Percentiles rank a stretch among this genome's conserved stretches.
phyloP scores from a whole-genome alignment of 192 early-diverging fungal genomes.

The Rhizoclosmatium globosum region DNA sequence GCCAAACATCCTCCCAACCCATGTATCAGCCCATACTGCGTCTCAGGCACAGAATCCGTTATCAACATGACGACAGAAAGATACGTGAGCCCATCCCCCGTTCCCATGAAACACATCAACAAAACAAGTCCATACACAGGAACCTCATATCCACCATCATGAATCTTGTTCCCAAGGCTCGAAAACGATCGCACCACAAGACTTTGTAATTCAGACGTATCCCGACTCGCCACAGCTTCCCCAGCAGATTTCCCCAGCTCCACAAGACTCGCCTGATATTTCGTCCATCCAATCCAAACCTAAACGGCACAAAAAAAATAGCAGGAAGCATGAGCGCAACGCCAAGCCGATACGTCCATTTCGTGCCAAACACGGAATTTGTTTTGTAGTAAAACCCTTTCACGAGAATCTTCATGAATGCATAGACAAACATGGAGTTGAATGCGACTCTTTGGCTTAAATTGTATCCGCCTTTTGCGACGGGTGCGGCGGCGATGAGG shows the following conservation, averaged over 20 bases:
- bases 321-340: constrained; percentile 41
- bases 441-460: constrained; percentile 37
- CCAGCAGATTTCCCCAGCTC: neutral
- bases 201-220: neutral
- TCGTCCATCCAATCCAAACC: constrained; percentile 29
- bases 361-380: constrained; percentile 44
- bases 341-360: constrained; percentile 43
- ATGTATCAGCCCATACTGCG: constrained; percentile 49
- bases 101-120: constrained; percentile 36
- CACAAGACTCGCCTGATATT: neutral
- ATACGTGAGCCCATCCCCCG: constrained; percentile 49
- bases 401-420: constrained; percentile 40
- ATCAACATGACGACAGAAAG: constrained; percentile 49
- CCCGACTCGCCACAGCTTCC: neutral
- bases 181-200: neutral
- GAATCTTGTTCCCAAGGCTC: constrained; percentile 7
- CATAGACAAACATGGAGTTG: constrained; percentile 33
- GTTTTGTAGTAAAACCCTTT: constrained; percentile 48
- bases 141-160: constrained; percentile 18
- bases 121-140: constrained; percentile 28
- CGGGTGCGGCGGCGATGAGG: constrained; percentile 43
- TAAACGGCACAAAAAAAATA: constrained; percentile 32
- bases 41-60: constrained; percentile 43
- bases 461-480: constrained; percentile 40
- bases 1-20: constrained; percentile 49